A percentile compares a stretch with the other conserved stretches of the same genome.
phyloP scores from a whole-genome alignment of 2,329 filamentous ascomycete genomes.

The Calonectria montana region DNA sequence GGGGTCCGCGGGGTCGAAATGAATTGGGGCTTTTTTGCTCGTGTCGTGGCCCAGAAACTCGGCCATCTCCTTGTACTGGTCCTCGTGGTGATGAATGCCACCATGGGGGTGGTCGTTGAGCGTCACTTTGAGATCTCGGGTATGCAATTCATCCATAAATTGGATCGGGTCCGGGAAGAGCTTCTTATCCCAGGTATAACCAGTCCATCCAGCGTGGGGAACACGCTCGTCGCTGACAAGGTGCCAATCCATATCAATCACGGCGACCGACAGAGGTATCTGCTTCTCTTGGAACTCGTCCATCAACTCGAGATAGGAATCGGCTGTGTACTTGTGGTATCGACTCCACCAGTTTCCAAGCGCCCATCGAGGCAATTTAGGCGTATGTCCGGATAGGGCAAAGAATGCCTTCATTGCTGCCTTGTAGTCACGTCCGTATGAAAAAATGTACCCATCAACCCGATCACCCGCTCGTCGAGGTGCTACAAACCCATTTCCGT shows the following conservation, averaged over 20 bases:
- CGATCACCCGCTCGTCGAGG: slow-evolving; percentile 58
- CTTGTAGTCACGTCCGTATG: slow-evolving; percentile 67
- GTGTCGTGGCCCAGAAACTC: slow-evolving; percentile 63
- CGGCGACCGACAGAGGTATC: slow-evolving; percentile 69
- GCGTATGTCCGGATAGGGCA: slow-evolving; percentile 66
- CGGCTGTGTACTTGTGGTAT: slow-evolving; percentile 67
- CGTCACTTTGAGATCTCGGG: slow-evolving; percentile 63
- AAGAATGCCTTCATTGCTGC: slow-evolving; percentile 66
- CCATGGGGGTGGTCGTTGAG: slow-evolving; percentile 72
- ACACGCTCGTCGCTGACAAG: slow-evolving; percentile 34
- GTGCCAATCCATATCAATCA: slow-evolving; percentile 77
- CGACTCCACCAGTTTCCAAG: slow-evolving; percentile 76
- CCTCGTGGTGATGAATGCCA: slow-evolving; percentile 68
- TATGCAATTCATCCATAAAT: slow-evolving; percentile 64
- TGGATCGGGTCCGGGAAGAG: slow-evolving; percentile 61
- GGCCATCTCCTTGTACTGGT: slow-evolving; percentile 66
- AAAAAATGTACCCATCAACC: slow-evolving; percentile 70
- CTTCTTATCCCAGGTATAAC: slow-evolving; percentile 71
- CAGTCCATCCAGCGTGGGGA: slow-evolving; percentile 53
- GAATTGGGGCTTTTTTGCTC: not conserved
- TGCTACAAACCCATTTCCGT: slow-evolving; percentile 63
- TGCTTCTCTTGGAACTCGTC: slow-evolving; percentile 62
- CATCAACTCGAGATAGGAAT: slow-evolving; percentile 68
- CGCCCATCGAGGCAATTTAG: slow-evolving; percentile 66
- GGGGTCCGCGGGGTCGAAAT: slow-evolving; percentile 62